Percentiles rank a stretch among this genome's conserved stretches.
Conservation (phyloP, 345 rosid species). For the Euphorbia pulcherrima region DNA sequence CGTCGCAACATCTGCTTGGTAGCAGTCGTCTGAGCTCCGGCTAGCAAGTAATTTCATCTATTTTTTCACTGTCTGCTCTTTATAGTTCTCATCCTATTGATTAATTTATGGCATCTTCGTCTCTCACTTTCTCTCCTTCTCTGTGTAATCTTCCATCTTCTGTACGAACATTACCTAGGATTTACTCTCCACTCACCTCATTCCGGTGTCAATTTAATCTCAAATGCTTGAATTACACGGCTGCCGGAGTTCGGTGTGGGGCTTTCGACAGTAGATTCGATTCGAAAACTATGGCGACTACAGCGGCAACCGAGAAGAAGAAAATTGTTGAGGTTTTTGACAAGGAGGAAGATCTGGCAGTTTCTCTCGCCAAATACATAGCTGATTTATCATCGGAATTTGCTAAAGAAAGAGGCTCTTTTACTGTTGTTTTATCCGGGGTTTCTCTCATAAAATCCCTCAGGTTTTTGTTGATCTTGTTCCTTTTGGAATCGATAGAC, state of each 20-base stretch:
- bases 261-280: conserved; percentile 4
- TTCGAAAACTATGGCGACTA: conserved; percentile 26
- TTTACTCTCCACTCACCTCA: neutral
- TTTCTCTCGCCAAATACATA: conserved; percentile 58
- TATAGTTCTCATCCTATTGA: no score
- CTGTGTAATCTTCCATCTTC: no score
- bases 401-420: conserved; percentile 57
- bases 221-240: no score
- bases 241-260: neutral
- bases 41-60: no score
- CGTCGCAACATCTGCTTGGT: no score
- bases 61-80: no score
- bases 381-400: conserved; percentile 64
- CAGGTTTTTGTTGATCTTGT: conserved; percentile 43
- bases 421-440: conserved; percentile 76
- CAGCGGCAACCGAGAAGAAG: conserved; percentile 22
- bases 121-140: neutral
- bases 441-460: conserved; percentile 69
- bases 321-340: conserved; percentile 52
- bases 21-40: no score
- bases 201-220: neutral
- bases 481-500: no score
- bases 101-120: conserved; percentile 6
- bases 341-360: conserved; percentile 57
- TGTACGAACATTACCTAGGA: neutral